A percentile compares a stretch with the other conserved stretches of the same genome.
phyloP scores from a whole-genome alignment of 352 stramenopile genomes.

The Thraustochytrium sp. region DNA sequence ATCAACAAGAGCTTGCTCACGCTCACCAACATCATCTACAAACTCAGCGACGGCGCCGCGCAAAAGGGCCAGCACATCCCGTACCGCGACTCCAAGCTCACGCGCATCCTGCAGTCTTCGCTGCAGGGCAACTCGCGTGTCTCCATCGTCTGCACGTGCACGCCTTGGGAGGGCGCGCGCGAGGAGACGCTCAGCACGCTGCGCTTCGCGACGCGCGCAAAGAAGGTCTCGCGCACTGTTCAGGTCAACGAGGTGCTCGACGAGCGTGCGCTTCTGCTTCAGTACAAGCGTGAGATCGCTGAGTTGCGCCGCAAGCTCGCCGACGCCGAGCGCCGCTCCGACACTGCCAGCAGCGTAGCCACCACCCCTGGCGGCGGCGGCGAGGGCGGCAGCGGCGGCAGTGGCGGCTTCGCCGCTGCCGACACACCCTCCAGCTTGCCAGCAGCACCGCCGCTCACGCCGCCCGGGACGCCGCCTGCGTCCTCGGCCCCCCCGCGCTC shows the following conservation, averaged over 20 bases:
- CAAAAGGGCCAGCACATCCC: constrained; percentile 80
- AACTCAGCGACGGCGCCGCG: constrained; percentile 66
- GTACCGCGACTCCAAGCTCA: constrained; percentile 96
- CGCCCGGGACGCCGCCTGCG: not conserved
- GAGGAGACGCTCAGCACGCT: constrained; percentile 79
- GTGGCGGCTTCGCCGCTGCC: no score
- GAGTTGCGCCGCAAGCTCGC: constrained; percentile 63
- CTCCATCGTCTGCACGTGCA: constrained; percentile 82
- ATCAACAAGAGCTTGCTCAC: constrained; percentile 84
- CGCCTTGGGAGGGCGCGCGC: constrained; percentile 67
- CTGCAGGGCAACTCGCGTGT: constrained; percentile 91
- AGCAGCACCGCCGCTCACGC: not conserved
- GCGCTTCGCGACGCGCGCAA: constrained; percentile 78
- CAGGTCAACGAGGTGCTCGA: constrained; percentile 66
- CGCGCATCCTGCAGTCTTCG: constrained; percentile 89
- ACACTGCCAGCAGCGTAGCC: not conserved
- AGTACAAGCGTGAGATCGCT: constrained; percentile 71
- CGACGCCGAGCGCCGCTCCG: not conserved
- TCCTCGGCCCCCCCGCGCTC: not conserved
- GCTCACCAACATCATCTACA: constrained; percentile 87
- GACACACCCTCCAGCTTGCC: not conserved
- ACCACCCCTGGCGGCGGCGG: not conserved
- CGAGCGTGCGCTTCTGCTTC: constrained; percentile 64
- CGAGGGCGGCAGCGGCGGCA: no score
- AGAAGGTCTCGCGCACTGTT: constrained; percentile 80